Base-by-base conservation (phyloP, 495 filamentous ascomycete species). In the Penicillium longicatenatum region DNA sequence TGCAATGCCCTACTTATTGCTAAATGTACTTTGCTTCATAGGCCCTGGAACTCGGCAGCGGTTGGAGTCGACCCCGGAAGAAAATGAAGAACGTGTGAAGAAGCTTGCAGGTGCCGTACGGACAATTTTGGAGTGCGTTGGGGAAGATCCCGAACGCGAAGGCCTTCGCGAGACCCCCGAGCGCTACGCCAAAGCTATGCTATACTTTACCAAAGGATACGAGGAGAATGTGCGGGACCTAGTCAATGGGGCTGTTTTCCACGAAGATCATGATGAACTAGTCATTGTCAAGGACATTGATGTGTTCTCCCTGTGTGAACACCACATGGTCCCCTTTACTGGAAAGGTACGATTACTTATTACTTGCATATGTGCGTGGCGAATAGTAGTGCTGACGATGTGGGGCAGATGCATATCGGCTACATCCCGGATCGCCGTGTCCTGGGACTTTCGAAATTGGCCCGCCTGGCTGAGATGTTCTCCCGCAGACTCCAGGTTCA, bases 221-320 rank as follows among this genome's bases (percentile, higher is more conserved):
- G 91, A 97, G 74, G 89, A 98, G 80, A 97, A 97, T 70, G 84
- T 98, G 45, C 79, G 86, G 55, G 92, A 95, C 65, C 87, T 98
- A 57, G 90, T 98, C 55, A 97, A 97, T 69, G 88, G 88, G 47
- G 94, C 94, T 30, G 91, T 98, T 57, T 98, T 98, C 75, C 89
- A 96, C 63, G 94, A 98, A 70, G 89, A 93, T 65, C 94, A 98
- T 68, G 93, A 97, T 66, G 95, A 98, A 76, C 79, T 97, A 69
- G 93, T 98, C 19, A 96, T 98, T 58, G 92, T 98, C 30, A 97
- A 95, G 73, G 92, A 98, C 65, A 98, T 98, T 61, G 93, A 98
- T 67, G 85, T 98, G 6, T 97, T 93, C 70, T 92, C 89, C 52
- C 81, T 98, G 54, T 98, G 95, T 79, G 94, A 98, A 74, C 94